Base-by-base conservation (phyloP, 352 stramenopile genomes). In the Globisporangium middletonii region DNA sequence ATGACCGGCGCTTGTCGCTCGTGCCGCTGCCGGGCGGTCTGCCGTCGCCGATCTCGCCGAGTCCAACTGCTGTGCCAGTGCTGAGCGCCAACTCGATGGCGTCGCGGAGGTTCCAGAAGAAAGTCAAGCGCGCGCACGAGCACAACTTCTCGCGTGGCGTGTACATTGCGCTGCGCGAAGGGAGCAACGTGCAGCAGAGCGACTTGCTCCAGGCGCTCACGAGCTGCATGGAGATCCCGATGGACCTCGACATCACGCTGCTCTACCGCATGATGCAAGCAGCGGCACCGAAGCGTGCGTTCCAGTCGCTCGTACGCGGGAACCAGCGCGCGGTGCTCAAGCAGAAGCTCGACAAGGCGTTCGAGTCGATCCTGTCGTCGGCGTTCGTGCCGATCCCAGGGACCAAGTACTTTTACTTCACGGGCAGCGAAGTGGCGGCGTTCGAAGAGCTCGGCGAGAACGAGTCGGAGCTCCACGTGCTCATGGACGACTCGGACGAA, bases 101-200 rank as follows among this genome's bases (percentile, higher is more conserved):
- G 2, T 79, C 71, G 50, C 59, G 62, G 51, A 75, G 73, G 15
- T 95, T 92, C 58, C 73, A 79, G 46, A 90, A 92, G 57, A 87
- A 89, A 46, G 71, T 95, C 4, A 94, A 92, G 59, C 77, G 78
- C 37, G 86, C 85, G 0, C 86, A 95, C 48, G 84, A 95, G 47
- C 82, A 93, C 59, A 95, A 94, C 49, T 95, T 95, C 53, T 93
- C 86, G 46, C 79, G 85, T 52, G 86, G 84, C 49, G 83, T 95
- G 33, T 94, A 95, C 55, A 78, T 92, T 37, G 74, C 85, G 9
- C 58, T 95, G 16, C 77, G 86, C 28, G 80, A 92, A 65, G 80
- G 79, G 26, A 75, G 72, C n/a, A 53, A 71, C 7, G 75, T 95
- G 0, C 77, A 95, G 51, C 84, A 90, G 50, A 93, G 78, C 44